Percentiles rank a stretch among this genome's conserved stretches.
Conservation (phyloP, 495 filamentous ascomycete genomes). For the Lepidopterella palustris region DNA sequence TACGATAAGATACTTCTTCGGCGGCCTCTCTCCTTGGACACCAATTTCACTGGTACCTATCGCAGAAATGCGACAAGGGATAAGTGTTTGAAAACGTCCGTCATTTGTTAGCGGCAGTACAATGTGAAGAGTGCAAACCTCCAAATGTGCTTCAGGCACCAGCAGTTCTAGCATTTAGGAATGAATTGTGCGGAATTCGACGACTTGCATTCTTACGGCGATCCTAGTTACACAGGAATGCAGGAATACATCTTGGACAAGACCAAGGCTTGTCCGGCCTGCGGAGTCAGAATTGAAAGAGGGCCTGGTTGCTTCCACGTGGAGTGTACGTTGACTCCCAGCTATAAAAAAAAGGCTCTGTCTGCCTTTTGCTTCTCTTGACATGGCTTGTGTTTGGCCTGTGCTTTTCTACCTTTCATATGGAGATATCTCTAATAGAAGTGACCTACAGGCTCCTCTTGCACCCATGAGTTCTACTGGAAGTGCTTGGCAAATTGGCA, state of each 20-base stretch:
- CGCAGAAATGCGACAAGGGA: neutral
- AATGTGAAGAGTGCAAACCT: constrained; percentile 1
- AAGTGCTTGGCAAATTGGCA: constrained; percentile 6
- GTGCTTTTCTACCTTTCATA: neutral
- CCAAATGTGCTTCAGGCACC: constrained; percentile 4
- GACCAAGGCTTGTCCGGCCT: constrained; percentile 8
- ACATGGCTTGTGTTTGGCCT: neutral
- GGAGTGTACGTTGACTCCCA: constrained; percentile 2
- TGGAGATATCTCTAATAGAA: neutral
- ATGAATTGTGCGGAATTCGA: constrained; percentile 1
- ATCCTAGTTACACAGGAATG: constrained; percentile 5
- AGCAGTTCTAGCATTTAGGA: constrained; percentile 1
- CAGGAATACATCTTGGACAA: neutral
- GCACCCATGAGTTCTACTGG: constrained; percentile 11
- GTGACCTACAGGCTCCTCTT: neutral
- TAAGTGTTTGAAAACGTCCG: constrained; percentile 7
- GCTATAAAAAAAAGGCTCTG: neutral
- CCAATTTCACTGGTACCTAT: constrained; percentile 10
- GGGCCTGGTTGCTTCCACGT: constrained; percentile 10
- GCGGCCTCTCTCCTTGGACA: neutral
- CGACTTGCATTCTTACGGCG: neutral
- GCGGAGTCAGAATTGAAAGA: constrained; percentile 6
- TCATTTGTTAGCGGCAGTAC: neutral
- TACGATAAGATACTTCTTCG: constrained; percentile 8
- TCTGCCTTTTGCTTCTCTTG: neutral